Base-by-base conservation (phyloP, 805 yeast genomes). In the Ogataea methylovora region DNA sequence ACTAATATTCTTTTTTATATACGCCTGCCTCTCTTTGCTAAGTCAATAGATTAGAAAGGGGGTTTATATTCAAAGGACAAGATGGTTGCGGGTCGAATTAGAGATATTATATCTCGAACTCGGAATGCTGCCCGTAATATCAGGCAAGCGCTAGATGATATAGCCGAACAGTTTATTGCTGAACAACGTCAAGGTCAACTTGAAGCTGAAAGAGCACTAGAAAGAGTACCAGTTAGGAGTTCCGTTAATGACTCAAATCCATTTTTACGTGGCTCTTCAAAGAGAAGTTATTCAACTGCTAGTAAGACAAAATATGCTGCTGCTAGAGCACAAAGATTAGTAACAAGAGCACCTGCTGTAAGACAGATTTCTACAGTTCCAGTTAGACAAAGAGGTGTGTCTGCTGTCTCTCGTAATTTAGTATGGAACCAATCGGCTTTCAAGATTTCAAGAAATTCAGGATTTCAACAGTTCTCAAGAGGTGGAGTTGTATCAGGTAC, bases 131-230 rank as follows among this genome's bases (percentile, higher is more conserved):
- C 72, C 24, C 57, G 65, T 41, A 69, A 67, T 36, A 56, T 69
- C 38, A 64, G 67, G 38, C 65, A 65, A 48, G 63, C 66, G 20
- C 58, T 73, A 18, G 68, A 69, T 42, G 77, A 73, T 38, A 55
- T 73, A 35, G 63, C 65, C 24, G 65, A 63, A 43, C 56, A 52
- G 39, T 41, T 54, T 20, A 39, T 46, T 5, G 44, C 50, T 8
- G 44, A 49, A 24, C 49, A 49, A 31, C 39, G 48, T 11, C 56
- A 45, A 23, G 55, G 63, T 2, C 65, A 63, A 13, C 36, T 40
- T 22, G 51, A 49, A 20, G 46, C 44, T 8, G 5, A 12, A 28
- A 58, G 58, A 3, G 47, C 50, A 3, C 44, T 62, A 2, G 64
- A 57, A 15, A 39, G 61, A 14, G 61, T 67, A 5, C 73, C 76